These are phyloP conservation scores for Macroventuria anomochaeta DNA, from an alignment of 2,329 filamentous ascomycete genomes.

Conservation along the genomic window DNA sequence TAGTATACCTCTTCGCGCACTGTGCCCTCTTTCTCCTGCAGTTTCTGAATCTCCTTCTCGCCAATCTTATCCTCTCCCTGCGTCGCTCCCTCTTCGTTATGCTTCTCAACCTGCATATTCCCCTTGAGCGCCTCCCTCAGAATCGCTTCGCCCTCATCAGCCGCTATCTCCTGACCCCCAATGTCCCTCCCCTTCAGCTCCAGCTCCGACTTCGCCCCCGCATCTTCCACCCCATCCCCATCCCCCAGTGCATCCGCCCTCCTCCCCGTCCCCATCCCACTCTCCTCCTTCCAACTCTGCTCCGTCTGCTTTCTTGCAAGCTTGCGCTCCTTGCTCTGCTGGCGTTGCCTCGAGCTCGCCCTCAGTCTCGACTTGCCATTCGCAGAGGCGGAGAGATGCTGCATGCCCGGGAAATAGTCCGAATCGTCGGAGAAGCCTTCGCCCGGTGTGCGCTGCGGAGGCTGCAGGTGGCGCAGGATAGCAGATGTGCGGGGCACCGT, in stretches of 20 bases:
- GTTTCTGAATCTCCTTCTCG: slow-evolving; percentile 33
- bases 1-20: slow-evolving; percentile 45
- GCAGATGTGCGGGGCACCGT: slow-evolving; percentile 39
- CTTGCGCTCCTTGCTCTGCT: slow-evolving; percentile 46
- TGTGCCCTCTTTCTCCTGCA: slow-evolving; percentile 41
- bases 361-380: slow-evolving; percentile 31
- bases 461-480: slow-evolving; percentile 43
- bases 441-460: slow-evolving; percentile 32
- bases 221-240: slow-evolving; percentile 32
- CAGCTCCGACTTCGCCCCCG: not conserved
- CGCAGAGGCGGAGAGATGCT: slow-evolving; percentile 29
- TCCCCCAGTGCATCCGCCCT: slow-evolving; percentile 57
- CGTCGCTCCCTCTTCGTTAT: slow-evolving; percentile 29
- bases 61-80: slow-evolving; percentile 18
- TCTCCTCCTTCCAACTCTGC: slow-evolving; percentile 54
- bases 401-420: slow-evolving; percentile 51
- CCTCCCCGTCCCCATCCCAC: slow-evolving; percentile 55
- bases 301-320: slow-evolving; percentile 42
- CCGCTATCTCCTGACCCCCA: not conserved
- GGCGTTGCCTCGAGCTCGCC: slow-evolving; percentile 39
- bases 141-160: slow-evolving; percentile 28
- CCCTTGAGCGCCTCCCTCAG: slow-evolving; percentile 44
- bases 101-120: slow-evolving; percentile 43
- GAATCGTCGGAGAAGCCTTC: slow-evolving; percentile 54
- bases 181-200: not conserved